phyloP scores from a whole-genome alignment of 2,329 filamentous ascomycete genomes.

The Calonectria henricotiae region DNA sequence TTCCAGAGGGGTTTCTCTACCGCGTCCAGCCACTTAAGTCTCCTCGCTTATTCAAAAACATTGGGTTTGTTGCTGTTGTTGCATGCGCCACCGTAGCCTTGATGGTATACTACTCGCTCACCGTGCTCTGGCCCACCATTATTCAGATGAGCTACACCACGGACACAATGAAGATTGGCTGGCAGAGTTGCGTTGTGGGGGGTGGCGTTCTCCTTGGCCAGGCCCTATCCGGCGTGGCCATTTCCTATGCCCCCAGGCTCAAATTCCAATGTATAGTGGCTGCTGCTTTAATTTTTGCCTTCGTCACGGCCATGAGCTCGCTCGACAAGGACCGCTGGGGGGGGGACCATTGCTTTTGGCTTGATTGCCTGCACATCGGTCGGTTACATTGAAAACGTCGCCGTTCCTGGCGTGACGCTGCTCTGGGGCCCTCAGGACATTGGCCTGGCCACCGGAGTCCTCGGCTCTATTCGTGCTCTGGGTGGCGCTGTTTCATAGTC shows the following conservation, averaged over 20 bases:
- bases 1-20: constrained; percentile 57
- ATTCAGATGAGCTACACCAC: constrained; percentile 61
- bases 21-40: constrained; percentile 62
- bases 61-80: constrained; percentile 60
- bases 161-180: constrained; percentile 59
- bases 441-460: constrained; percentile 62
- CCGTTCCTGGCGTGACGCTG: constrained; percentile 63
- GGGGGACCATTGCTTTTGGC: constrained; percentile 56
- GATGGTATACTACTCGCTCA: constrained; percentile 65
- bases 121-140: constrained; percentile 64
- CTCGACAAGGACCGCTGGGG: constrained; percentile 52
- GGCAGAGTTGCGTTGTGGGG: constrained; percentile 62
- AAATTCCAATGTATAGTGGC: constrained; percentile 57
- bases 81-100: constrained; percentile 60
- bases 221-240: constrained; percentile 56
- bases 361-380: constrained; percentile 55
- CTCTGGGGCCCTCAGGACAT: constrained; percentile 66
- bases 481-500: constrained; percentile 60
- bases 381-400: constrained; percentile 61
- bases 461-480: constrained; percentile 64
- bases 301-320: constrained; percentile 55
- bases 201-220: constrained; percentile 62
- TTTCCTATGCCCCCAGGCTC: constrained; percentile 59
- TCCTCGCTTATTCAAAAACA: constrained; percentile 61
- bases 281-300: constrained; percentile 54